Base-by-base conservation (phyloP, 2,329 filamentous ascomycete species). In the Pseudogymnoascus verrucosus region DNA sequence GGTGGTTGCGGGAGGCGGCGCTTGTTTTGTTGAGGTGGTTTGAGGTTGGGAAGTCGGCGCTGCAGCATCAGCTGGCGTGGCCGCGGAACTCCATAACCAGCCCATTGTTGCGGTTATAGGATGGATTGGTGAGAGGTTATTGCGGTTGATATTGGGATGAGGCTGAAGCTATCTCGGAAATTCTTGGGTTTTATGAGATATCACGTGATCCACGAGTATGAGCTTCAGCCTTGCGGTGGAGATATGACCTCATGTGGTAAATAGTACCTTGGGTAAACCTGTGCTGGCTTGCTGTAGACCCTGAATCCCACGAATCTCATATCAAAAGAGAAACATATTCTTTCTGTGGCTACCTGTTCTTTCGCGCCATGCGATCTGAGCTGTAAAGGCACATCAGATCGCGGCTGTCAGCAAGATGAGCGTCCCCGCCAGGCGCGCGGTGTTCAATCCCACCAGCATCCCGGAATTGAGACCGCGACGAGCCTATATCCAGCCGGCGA, bases 11-110 rank as follows among this genome's bases (percentile, higher is more conserved):
- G 63, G n/a, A 62, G 64, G 63, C 54, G 64, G 28, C 36, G 68
- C 26, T 62, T 68, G 64, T 64, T 68, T 54, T 10, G 65, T 26
- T 63, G 66, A 21, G 64, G 57, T 47, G 65, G 66, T 62, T 68
- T 47, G 6, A 66, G 10, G 37, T 67, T 60, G 42, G 23, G 57
- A 69, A 61, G 60, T 57, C 60, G 44, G 72, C 21, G 14, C 16
- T 61, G 54, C 21, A 66, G 51, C 69, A 66, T 60, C 68, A 16
- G 68, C 57, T 40, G 66, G 60, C 16, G 70, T 59, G 34, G 67
- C 66, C 60, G 60, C 37, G 36, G 36, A 28, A n/a, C 74, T 67
- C 83, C 84, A 87, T 66, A 86, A 76, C 85, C 85, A 88, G 68
- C 84, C 84, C 85, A 88, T 88, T 66, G 63, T 76, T 69, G 67